Base-by-base conservation (phyloP, 768 basidiomycete species). In the Galerina marginata region DNA sequence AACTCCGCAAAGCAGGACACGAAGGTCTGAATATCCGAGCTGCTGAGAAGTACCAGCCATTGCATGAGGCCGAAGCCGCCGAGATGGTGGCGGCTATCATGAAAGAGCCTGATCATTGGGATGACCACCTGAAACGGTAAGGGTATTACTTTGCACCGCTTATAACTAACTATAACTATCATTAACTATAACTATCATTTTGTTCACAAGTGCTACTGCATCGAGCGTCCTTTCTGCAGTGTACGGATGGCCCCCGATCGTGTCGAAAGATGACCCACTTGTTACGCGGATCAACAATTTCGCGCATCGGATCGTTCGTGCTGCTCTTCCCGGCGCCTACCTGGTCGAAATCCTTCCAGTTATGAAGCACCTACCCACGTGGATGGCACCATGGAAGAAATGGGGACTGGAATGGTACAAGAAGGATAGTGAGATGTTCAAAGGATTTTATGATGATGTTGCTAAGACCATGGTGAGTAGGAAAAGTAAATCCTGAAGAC, bases 171-270 rank as follows among this genome's bases (percentile, higher is more conserved):
- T 14, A 12, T 56, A 9, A 6, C 6, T 25, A 2, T 43, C 36
- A 9, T 16, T 48, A 6, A 20, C 3, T 14, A 12, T 56, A 9
- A 6, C 6, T 25, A 2, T 43, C 36, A 9, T 16, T 48, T 23
- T 26, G 48, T 11, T n/a, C 29, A 7, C 29, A 33, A 56, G 55
- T 37, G 20, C 45, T 9, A 12, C 48, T n/a, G 47, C 56, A 9
- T 48, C 56, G 16, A 39, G 12, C 29, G 36, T 51, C 29, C 78
- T 80, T 3, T 79, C 86, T 36, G 84, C 78, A 0, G 80, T 82
- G 85, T 68, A 88, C 88, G 85, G 81, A 79, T 63, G 64, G 80
- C 64, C 86, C 1, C 87, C 89, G 67, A 85, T 84, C 4, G 78
- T 78, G 12, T 86, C 89, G 66, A 83, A 84, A 29, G 86, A 88